phyloP scores from a whole-genome alignment of 2,329 filamentous ascomycete genomes.

The Ascochyta clinopodiicola region DNA sequence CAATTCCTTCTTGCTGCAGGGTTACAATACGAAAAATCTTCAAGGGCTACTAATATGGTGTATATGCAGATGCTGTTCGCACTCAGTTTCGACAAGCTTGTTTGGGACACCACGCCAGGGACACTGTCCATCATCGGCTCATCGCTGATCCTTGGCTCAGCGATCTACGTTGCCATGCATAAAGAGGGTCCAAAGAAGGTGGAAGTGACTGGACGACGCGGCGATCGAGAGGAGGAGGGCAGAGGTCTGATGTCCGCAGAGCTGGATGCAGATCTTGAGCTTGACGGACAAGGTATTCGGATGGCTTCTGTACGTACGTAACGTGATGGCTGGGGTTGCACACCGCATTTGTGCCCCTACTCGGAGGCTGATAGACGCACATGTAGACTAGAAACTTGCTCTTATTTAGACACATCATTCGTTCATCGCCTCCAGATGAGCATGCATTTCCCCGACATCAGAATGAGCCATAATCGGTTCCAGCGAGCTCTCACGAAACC shows the following conservation, averaged over 20 bases:
- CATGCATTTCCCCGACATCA: too few relatives aligned
- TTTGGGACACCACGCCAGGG: constrained; percentile 67
- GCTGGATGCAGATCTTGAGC: constrained; percentile 20
- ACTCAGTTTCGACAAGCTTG: constrained; percentile 66
- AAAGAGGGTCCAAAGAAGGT: constrained; percentile 49
- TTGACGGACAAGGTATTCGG: constrained; percentile 10
- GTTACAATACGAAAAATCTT: constrained; percentile 71
- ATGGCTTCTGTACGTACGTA: constrained; percentile 1
- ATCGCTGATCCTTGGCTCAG: constrained; percentile 68
- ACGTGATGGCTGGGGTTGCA: background rate
- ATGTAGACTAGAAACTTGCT: too few relatives aligned
- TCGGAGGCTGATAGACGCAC: background rate
- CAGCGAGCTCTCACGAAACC: too few relatives aligned
- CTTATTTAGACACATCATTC: too few relatives aligned
- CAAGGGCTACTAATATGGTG: constrained; percentile 69
- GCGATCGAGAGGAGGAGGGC: constrained; percentile 46
- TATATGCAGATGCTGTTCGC: constrained; percentile 76
- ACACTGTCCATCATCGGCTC: constrained; percentile 66
- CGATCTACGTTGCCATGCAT: constrained; percentile 68
- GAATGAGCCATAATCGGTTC: too few relatives aligned
- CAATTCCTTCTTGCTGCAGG: constrained; percentile 86
- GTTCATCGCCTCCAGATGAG: too few relatives aligned
- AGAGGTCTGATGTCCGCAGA: constrained; percentile 37
- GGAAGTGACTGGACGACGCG: constrained; percentile 17
- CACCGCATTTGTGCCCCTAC: too few relatives aligned